Evolutionary conservation across 176 grass and related monocot species (phyloP), one percentile per base, ranked within the genome.

Genomic region (Aegilops tauschii): DNA sequence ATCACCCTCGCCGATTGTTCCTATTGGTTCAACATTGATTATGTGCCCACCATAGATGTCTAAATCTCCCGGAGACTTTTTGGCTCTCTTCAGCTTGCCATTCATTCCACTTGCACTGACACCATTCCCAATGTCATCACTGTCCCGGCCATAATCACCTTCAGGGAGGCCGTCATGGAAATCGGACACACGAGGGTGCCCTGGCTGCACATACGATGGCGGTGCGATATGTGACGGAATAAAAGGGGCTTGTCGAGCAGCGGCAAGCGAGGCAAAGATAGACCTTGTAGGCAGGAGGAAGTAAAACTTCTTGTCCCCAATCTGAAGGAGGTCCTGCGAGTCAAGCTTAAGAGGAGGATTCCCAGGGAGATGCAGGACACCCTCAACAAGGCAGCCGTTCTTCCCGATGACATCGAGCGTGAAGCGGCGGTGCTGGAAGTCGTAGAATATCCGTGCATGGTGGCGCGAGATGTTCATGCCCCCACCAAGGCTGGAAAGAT

Each of bases 251-350:
- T 75, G 72, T 5, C 47, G 23, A 61, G 49, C 49, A 52, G 49
- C 5, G 14, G 91, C 94, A n/a, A 89, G 83, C 0, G 94, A 88
- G 6, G 92, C 93, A 27, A 95, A 94, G 71, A 98, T 88, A 4
- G 96, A 98, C 1, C 93, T 85, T 2, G 82, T 83, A 8, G 96
- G 96, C 37, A 98, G 82, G 59, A 98, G 85, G 45, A 98, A 98
- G 76, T 98, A 98, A 40, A 98, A 96, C 71, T 80, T 90, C 83
- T 96, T 98, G 72, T 98, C 93, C 2, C 96, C 96, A 37, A 98
- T 98, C 90, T 98, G 93, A 64, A 98, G 88, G 42, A 96, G 88
- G 73, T 98, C 92, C 79, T 92, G 93, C 2, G 93, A 95, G 54
- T 98, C 93, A 28, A 98, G 94, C 85, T 98, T 94, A 18, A 98